Conservation (phyloP, 441 rosid genomes). For the Eutrema salsugineum region DNA sequence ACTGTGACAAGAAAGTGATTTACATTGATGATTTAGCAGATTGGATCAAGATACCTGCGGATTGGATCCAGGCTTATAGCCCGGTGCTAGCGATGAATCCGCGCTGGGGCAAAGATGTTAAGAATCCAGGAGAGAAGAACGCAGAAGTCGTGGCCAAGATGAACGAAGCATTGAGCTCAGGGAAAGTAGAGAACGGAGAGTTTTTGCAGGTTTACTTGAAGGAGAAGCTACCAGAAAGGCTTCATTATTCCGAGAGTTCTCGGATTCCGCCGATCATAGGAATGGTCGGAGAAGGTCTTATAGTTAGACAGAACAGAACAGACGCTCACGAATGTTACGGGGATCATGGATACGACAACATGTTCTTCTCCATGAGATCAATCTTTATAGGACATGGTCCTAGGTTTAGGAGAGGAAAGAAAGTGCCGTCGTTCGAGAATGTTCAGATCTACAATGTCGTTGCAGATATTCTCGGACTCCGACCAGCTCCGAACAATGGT, state of each 20-base stretch:
- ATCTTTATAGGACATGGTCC: conserved; percentile 95
- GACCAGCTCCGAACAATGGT: conserved; percentile 78
- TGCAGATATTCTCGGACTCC: conserved; percentile 68
- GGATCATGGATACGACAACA: conserved; percentile 85
- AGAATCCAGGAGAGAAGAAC: conserved; percentile 7
- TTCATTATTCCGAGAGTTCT: conserved; percentile 64
- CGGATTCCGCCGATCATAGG: conserved; percentile 86
- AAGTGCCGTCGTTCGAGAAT: conserved; percentile 91
- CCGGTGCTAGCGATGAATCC: conserved; percentile 77
- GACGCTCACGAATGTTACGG: conserved; percentile 70
- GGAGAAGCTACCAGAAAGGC: conserved; percentile 75
- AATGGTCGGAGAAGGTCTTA: conserved; percentile 63
- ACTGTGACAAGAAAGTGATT: conserved; percentile 68
- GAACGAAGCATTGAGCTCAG: conserved; percentile 66
- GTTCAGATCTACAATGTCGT: conserved; percentile 76
- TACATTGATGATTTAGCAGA: conserved; percentile 66
- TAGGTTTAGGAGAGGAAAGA: conserved; percentile 62
- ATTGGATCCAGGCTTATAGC: conserved; percentile 60
- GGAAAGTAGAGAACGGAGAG: conserved; percentile 70
- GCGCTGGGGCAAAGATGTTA: conserved; percentile 31
- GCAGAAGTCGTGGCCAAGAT: conserved; percentile 58
- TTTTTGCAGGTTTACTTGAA: conserved; percentile 65
- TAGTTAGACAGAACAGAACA: conserved; percentile 62
- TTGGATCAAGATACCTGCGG: conserved; percentile 56
- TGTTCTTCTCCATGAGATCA: conserved; percentile 84